Conservation (phyloP, 225 moss, liverwort and hornwort species). For the Marchantia polymorpha region DNA sequence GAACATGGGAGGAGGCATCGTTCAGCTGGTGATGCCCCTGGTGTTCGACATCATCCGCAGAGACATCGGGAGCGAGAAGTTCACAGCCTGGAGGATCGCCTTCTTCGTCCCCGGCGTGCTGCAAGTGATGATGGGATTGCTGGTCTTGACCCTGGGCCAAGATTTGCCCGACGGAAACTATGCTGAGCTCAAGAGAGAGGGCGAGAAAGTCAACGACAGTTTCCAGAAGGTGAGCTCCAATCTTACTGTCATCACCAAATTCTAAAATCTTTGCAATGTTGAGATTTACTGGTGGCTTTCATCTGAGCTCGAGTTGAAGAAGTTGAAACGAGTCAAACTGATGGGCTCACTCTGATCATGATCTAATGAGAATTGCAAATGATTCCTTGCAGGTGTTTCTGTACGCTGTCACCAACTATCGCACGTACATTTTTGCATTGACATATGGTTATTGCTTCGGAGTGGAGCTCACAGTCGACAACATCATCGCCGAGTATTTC, state of each 20-base stretch:
- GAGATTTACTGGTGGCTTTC: constrained; percentile 44
- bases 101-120: constrained; percentile 67
- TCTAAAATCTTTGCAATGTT: constrained; percentile 37
- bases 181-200: constrained; percentile 40
- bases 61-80: constrained; percentile 40
- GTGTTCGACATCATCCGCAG: constrained; percentile 57
- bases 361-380: no score
- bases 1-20: constrained; percentile 78
- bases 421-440: constrained; percentile 56
- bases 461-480: constrained; percentile 77
- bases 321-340: constrained; percentile 53
- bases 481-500: constrained; percentile 74
- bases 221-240: constrained; percentile 45
- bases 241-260: not conserved
- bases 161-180: constrained; percentile 80
- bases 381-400: constrained; percentile 62
- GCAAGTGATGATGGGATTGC: constrained; percentile 60
- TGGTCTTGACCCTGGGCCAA: constrained; percentile 57
- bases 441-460: constrained; percentile 79
- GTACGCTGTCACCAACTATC: constrained; percentile 49
- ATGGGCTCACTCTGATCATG: no score
- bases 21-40: constrained; percentile 84
- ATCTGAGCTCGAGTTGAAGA: constrained; percentile 66
- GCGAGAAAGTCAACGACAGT: constrained; percentile 52
- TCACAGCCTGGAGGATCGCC: constrained; percentile 64